Evolutionary conservation across 257 asterid genomes (phyloP).

Genomic region (Solanum pinnatisectum): DNA sequence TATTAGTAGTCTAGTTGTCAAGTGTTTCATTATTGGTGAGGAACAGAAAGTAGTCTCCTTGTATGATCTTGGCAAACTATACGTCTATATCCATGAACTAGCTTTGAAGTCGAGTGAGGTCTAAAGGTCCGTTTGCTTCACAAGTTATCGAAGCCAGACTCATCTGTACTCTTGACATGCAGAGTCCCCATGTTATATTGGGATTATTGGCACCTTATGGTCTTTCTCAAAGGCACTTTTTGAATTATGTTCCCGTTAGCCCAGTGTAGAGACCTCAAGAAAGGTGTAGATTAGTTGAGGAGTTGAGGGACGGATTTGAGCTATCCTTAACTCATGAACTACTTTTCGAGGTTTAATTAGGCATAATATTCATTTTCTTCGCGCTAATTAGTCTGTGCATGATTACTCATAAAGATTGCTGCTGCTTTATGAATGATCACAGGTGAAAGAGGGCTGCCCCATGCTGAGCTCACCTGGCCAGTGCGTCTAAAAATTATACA

Average conservation of each 20-base stretch:
- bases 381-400: background rate
- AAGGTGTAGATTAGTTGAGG: background rate
- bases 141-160: background rate
- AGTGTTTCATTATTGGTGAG: too few species aligned
- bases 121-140: background rate
- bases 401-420: background rate
- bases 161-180: background rate
- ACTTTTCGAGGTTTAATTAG: background rate
- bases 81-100: background rate
- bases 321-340: background rate
- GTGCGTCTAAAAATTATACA: conserved; percentile 44
- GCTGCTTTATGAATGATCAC: background rate
- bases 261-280: background rate
- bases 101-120: background rate
- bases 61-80: background rate
- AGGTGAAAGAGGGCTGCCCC: conserved; percentile 49
- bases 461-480: conserved; percentile 52
- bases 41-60: background rate
- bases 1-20: background rate
- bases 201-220: background rate
- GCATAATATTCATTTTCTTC: background rate
- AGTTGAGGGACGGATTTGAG: background rate
- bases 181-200: background rate
- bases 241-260: background rate
- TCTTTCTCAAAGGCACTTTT: background rate